A percentile compares a stretch with the other conserved stretches of the same genome.
Evolutionary conservation across 176 grass and related monocot species (phyloP).

Genomic region (Eleusine indica): DNA sequence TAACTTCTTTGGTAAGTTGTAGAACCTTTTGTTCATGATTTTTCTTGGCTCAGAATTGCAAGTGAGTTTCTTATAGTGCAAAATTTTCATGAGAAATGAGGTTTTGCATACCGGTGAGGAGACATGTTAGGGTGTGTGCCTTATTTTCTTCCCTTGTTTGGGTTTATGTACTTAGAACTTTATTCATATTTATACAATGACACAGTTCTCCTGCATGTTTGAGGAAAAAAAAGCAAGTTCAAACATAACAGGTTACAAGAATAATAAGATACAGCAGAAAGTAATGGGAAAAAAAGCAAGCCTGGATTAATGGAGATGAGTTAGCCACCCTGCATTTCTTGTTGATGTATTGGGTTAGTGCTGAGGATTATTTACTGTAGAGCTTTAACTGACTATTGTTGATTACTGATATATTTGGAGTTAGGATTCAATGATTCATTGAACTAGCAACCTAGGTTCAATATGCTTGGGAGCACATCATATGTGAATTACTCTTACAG

Average conservation of each 20-base stretch:
- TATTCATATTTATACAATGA: neutral
- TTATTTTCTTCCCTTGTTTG: neutral
- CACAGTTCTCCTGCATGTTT: neutral
- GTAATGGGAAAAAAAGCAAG: neutral
- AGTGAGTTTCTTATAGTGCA: too few species aligned
- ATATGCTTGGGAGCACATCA: neutral
- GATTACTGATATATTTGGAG: conserved; percentile 18
- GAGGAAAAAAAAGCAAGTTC: neutral
- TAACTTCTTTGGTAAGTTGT: neutral
- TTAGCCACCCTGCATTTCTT: neutral
- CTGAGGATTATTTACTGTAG: neutral
- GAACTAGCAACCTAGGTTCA: conserved; percentile 9
- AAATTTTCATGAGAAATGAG: too few species aligned
- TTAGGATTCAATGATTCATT: conserved; percentile 1
- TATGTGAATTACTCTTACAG: neutral
- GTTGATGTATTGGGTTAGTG: neutral
- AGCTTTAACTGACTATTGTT: conserved; percentile 9
- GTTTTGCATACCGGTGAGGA: neutral
- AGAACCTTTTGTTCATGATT: neutral
- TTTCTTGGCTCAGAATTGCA: neutral
- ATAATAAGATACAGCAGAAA: neutral
- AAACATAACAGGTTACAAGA: neutral
- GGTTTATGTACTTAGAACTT: neutral
- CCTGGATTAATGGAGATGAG: neutral
- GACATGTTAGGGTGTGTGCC: neutral